Conservation (phyloP, 345 rosid genomes). For the Limnanthes douglasii region DNA sequence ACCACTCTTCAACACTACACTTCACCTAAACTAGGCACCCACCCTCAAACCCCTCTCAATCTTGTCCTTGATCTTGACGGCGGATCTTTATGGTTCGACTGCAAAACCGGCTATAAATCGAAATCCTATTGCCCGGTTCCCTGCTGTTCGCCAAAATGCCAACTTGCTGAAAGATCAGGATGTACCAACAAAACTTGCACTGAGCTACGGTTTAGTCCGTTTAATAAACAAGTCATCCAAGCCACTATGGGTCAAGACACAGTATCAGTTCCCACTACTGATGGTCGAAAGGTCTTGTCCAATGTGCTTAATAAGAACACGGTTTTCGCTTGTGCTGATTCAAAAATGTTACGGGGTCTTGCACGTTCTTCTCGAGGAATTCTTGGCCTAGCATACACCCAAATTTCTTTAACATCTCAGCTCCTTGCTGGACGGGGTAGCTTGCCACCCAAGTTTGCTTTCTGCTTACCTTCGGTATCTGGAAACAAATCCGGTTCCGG, state of each 20-base stretch:
- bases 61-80: conserved; percentile 13
- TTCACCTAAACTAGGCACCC: conserved; percentile 14
- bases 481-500: conserved; percentile 7
- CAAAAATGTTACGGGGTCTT: conserved; percentile 2
- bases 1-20: conserved; percentile 25
- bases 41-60: conserved; percentile 8
- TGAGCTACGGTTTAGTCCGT: conserved; percentile 4
- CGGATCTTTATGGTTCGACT: conserved; percentile 10
- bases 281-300: neutral
- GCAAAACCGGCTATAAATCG: conserved; percentile 9
- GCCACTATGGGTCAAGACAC: conserved; percentile 9
- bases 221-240: neutral
- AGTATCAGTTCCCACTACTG: conserved; percentile 3
- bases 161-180: conserved; percentile 4
- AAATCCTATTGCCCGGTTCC: conserved; percentile 6
- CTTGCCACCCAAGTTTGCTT: conserved; percentile 16
- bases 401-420: conserved; percentile 7
- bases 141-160: conserved; percentile 11
- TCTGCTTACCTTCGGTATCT: conserved; percentile 22
- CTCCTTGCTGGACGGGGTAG: conserved; percentile 5
- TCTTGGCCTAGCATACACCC: conserved; percentile 6
- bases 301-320: neutral
- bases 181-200: conserved; percentile 4
- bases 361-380: conserved; percentile 10
- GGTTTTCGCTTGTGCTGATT: conserved; percentile 8